These are phyloP conservation scores for Funneliformis geosporum DNA, from an alignment of 192 early-diverging fungal genomes.

Conservation along the genomic window DNA sequence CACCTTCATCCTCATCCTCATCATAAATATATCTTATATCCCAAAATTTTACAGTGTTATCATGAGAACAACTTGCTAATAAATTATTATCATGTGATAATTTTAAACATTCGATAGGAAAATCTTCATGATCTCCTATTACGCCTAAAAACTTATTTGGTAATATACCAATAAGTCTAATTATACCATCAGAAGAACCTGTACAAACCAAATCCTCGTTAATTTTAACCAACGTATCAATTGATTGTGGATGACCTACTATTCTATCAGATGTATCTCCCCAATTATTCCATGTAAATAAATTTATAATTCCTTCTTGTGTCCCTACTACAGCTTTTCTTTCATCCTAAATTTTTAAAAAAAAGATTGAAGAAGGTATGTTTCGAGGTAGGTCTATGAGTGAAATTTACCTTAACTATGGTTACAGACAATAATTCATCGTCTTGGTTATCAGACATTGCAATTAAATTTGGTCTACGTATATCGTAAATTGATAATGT, in stretches of 20 bases:
- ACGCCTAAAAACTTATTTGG: slow-evolving; percentile 92
- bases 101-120: slow-evolving; percentile 85
- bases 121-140: slow-evolving; percentile 84
- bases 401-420: slow-evolving; percentile 67
- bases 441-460: slow-evolving; percentile 91
- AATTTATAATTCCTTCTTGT: slow-evolving; percentile 82
- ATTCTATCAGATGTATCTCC: slow-evolving; percentile 93
- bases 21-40: slow-evolving; percentile 67
- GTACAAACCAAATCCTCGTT: slow-evolving; percentile 85
- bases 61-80: slow-evolving; percentile 84
- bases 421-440: slow-evolving; percentile 89
- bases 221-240: slow-evolving; percentile 84
- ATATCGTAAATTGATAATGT: slow-evolving; percentile 89
- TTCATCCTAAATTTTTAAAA: slow-evolving; percentile 56
- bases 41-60: slow-evolving; percentile 88
- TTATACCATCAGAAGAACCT: slow-evolving; percentile 90
- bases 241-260: slow-evolving; percentile 89
- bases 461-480: slow-evolving; percentile 80
- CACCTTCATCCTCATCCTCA: slow-evolving; percentile 45
- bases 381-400: too few species aligned
- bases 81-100: slow-evolving; percentile 71
- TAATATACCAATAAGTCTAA: slow-evolving; percentile 80
- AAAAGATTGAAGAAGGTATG: not conserved
- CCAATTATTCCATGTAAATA: slow-evolving; percentile 92
- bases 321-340: slow-evolving; percentile 89